A percentile compares a stretch with the other conserved stretches of the same genome.
Conservation (phyloP, 2,329 filamentous ascomycete species). For the Colletotrichum viniferum region DNA sequence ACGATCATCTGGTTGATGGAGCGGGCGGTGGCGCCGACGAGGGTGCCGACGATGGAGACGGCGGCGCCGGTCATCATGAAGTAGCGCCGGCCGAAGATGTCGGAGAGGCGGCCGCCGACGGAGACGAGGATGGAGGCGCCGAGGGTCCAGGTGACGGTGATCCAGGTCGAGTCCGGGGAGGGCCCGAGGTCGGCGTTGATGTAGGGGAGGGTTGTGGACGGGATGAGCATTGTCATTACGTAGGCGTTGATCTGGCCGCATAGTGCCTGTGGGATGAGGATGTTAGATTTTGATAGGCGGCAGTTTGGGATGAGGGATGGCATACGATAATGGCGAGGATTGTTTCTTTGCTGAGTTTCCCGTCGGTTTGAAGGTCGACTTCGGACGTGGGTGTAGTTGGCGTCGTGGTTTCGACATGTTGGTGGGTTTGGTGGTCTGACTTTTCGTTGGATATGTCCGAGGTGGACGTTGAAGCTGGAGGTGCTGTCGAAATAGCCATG, state of each 20-base stretch:
- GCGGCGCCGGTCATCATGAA: slow-evolving; percentile 39
- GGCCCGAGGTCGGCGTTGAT: slow-evolving; percentile 39
- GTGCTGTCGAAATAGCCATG: not conserved
- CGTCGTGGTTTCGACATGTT: not conserved
- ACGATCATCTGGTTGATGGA: slow-evolving; percentile 44
- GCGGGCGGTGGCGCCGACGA: slow-evolving; percentile 42
- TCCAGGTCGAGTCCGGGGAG: slow-evolving; percentile 37
- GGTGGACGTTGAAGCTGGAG: not conserved
- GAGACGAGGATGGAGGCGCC: slow-evolving; percentile 37
- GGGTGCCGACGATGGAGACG: slow-evolving; percentile 36
- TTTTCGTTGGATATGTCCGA: not conserved
- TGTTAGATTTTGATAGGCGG: not conserved
- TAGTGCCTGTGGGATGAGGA: slow-evolving; percentile 4
- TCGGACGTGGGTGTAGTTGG: not conserved
- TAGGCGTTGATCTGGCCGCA: slow-evolving; percentile 32
- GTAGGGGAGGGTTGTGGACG: slow-evolving; percentile 34
- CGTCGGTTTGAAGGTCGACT: not conserved
- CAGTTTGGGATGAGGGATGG: fast-evolving
- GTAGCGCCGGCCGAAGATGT: slow-evolving; percentile 43
- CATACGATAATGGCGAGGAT: not conserved
- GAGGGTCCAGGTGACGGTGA: slow-evolving; percentile 35
- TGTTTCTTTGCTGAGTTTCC: not conserved
- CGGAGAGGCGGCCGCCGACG: slow-evolving; percentile 38
- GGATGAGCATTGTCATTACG: slow-evolving; percentile 39
- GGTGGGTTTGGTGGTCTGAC: not conserved